These are phyloP conservation scores for Globisporangium heterothallicum DNA, from an alignment of 352 stramenopile genomes.

Conservation along the genomic window DNA sequence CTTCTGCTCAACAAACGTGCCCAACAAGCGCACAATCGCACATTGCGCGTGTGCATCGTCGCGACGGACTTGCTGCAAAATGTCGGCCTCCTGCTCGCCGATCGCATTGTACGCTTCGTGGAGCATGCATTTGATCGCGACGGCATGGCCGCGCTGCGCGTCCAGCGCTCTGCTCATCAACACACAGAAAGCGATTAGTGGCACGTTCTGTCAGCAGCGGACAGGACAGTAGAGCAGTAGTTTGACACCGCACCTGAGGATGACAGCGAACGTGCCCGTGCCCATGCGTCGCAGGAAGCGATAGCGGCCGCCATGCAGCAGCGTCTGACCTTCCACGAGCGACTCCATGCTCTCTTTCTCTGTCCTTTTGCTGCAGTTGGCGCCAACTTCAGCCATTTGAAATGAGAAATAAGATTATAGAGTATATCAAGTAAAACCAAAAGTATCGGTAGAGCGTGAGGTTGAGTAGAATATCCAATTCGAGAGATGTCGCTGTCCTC, in stretches of 20 bases:
- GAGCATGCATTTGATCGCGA: slow-evolving; percentile 71
- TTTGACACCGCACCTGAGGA: slow-evolving; percentile 40
- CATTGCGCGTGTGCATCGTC: slow-evolving; percentile 21
- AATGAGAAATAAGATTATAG: not conserved
- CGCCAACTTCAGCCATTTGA: too few species aligned
- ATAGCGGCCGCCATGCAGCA: slow-evolving; percentile 56
- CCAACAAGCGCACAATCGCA: slow-evolving; percentile 44
- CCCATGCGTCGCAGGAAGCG: slow-evolving; percentile 68
- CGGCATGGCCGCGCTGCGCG: slow-evolving; percentile 24
- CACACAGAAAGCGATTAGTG: not conserved
- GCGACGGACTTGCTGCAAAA: slow-evolving; percentile 35
- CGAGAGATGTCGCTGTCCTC: not conserved
- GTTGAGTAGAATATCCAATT: not conserved
- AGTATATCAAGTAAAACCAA: not conserved
- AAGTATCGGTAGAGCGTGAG: too few species aligned
- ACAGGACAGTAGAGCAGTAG: not conserved
- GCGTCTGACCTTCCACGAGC: slow-evolving; percentile 63
- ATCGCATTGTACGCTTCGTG: slow-evolving; percentile 41
- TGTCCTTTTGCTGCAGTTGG: not conserved
- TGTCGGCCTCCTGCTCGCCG: slow-evolving; percentile 47
- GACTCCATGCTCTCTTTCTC: slow-evolving; percentile 11
- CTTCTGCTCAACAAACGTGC: slow-evolving; percentile 46
- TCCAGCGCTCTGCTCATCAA: slow-evolving; percentile 37
- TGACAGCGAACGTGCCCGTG: slow-evolving; percentile 61
- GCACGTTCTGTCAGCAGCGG: too few species aligned